phyloP scores from a whole-genome alignment of 495 filamentous ascomycete genomes.

The Aspergillus nidulans region DNA sequence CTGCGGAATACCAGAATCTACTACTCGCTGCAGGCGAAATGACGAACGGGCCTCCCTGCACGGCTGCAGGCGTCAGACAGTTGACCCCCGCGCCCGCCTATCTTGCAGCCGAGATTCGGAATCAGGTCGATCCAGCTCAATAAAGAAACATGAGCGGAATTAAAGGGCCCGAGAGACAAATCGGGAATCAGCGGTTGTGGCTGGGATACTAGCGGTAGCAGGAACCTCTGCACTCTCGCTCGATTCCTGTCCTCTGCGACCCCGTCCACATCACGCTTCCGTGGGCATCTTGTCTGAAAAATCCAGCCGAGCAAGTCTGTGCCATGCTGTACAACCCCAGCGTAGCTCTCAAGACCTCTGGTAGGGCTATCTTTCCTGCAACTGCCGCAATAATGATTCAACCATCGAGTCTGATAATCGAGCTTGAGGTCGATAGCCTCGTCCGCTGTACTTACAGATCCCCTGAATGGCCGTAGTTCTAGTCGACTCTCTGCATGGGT shows the following conservation, averaged over 20 bases:
- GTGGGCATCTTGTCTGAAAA: background rate
- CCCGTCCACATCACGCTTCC: background rate
- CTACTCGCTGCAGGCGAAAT: constrained; percentile 14
- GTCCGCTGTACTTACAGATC: background rate
- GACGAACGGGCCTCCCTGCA: constrained; percentile 20
- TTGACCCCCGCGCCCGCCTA: constrained; percentile 1
- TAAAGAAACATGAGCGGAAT: background rate
- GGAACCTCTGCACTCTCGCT: background rate
- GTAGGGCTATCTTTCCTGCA: background rate
- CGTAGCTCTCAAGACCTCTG: background rate
- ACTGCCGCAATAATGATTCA: background rate
- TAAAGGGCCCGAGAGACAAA: background rate
- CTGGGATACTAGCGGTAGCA: background rate
- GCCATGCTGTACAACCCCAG: constrained; percentile 15
- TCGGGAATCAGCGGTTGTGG: background rate
- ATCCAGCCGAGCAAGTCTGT: constrained; percentile 1
- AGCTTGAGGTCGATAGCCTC: background rate
- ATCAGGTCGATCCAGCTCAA: constrained; percentile 1
- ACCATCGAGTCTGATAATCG: constrained; percentile 6
- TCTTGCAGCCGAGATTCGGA: constrained; percentile 4
- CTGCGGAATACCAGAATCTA: background rate
- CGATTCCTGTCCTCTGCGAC: background rate
- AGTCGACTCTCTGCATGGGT: background rate
- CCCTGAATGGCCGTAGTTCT: constrained; percentile 1
- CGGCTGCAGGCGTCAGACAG: constrained; percentile 14